Conservation (phyloP, 2,329 filamentous ascomycete species). For the Aspergillus sp. region DNA sequence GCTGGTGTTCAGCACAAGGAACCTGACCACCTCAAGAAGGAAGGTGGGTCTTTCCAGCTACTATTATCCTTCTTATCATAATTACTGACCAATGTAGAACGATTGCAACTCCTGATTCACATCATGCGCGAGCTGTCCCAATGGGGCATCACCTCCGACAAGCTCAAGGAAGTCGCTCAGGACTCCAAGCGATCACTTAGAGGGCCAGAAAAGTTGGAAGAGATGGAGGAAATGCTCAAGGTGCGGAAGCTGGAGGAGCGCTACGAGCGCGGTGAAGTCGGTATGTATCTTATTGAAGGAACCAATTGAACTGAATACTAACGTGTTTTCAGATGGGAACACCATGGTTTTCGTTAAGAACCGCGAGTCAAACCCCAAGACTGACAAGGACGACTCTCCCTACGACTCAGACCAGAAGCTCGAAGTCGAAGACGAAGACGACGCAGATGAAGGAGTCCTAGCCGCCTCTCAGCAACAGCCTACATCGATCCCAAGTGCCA, state of each 20-base stretch:
- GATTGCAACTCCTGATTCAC: constrained; percentile 32
- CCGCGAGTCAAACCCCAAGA: constrained; percentile 25
- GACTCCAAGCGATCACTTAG: constrained; percentile 33
- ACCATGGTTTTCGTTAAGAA: constrained; percentile 33
- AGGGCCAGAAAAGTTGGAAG: constrained; percentile 26
- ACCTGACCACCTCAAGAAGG: constrained; percentile 42
- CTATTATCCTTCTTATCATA: neutral
- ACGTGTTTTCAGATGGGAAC: constrained; percentile 17
- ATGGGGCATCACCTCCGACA: constrained; percentile 29
- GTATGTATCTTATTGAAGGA: constrained; percentile 15
- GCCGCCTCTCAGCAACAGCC: constrained; percentile 7
- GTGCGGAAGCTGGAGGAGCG: constrained; percentile 35
- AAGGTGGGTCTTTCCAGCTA: constrained; percentile 27
- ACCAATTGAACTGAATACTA: neutral
- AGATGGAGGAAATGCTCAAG: constrained; percentile 35
- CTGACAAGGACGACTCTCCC: constrained; percentile 24
- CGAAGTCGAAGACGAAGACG: constrained; percentile 16
- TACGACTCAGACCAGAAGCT: constrained; percentile 19
- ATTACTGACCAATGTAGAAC: constrained; percentile 15
- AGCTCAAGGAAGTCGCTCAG: constrained; percentile 33
- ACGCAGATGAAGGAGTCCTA: constrained; percentile 19
- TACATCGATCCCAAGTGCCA: constrained; percentile 17
- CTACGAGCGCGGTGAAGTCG: constrained; percentile 34
- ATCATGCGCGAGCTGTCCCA: constrained; percentile 32
- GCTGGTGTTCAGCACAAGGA: constrained; percentile 40